Conservation (phyloP, 345 rosid species). For the Eutrema yunnanense region DNA sequence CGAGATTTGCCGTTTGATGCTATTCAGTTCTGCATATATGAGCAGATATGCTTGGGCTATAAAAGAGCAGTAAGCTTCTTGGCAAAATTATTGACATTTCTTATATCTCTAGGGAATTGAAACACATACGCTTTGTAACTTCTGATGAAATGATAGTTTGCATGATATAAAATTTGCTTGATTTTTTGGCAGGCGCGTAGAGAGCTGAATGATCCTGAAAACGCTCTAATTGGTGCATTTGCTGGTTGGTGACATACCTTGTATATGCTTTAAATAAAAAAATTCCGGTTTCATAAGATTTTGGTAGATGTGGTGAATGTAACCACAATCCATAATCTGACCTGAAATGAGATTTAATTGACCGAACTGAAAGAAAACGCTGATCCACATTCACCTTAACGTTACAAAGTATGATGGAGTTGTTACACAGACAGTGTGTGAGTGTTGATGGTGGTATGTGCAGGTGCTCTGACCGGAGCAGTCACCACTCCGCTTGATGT, state of each 20-base stretch:
- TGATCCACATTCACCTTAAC: background rate
- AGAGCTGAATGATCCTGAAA: conserved; percentile 92
- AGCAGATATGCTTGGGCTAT: conserved; percentile 88
- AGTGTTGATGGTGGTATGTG: background rate
- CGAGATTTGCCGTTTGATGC: conserved; percentile 98
- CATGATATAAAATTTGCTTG: background rate
- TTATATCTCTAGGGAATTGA: background rate
- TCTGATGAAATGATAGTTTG: background rate
- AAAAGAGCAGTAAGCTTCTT: conserved; percentile 61
- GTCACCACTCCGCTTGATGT: conserved; percentile 97
- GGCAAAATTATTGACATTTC: background rate
- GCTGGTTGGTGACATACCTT: conserved; percentile 49
- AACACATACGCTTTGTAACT: background rate
- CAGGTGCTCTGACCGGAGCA: conserved; percentile 96
- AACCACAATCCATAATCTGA: background rate
- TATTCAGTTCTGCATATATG: conserved; percentile 90
- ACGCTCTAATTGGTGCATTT: conserved; percentile 85
- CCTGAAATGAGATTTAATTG: background rate
- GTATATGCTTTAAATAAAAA: background rate
- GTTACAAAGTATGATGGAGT: background rate
- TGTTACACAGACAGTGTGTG: background rate
- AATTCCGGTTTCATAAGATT: background rate
- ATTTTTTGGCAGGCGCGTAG: conserved; percentile 53
- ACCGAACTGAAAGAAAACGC: background rate
- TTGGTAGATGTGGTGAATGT: background rate